A percentile compares a stretch with the other conserved stretches of the same genome.
phyloP scores from a whole-genome alignment of 228 moss, liverwort and hornwort species.

The Sphagnum magellanicum region DNA sequence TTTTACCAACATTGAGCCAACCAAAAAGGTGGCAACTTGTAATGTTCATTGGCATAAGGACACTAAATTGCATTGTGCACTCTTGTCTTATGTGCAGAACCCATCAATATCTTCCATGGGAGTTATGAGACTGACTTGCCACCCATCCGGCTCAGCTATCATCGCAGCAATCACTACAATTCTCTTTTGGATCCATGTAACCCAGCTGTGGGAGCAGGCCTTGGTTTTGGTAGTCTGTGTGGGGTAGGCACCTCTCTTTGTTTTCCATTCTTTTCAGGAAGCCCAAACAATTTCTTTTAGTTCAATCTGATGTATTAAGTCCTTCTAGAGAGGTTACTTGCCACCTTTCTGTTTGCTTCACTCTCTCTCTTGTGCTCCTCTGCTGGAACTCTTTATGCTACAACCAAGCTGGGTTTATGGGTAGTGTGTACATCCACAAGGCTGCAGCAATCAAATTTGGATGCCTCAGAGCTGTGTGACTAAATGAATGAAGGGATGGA shows the following conservation, averaged over 20 bases:
- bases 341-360: too few relatives aligned
- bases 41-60: not conserved
- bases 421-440: too few relatives aligned
- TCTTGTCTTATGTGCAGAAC: constrained; percentile 40
- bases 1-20: too few relatives aligned
- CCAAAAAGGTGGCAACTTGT: too few relatives aligned
- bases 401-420: too few relatives aligned
- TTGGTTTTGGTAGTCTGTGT: constrained; percentile 93
- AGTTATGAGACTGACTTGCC: constrained; percentile 96
- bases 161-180: constrained; percentile 97
- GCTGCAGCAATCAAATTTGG: too few relatives aligned
- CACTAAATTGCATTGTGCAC: not conserved
- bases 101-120: constrained; percentile 95
- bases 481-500: not conserved
- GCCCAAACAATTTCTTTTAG: too few relatives aligned
- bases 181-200: constrained; percentile 84
- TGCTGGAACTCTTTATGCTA: too few relatives aligned
- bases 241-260: constrained; percentile 67
- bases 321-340: too few relatives aligned
- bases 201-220: constrained; percentile 92
- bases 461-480: too few relatives aligned
- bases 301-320: too few relatives aligned
- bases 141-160: constrained; percentile 96
- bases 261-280: not conserved
- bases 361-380: too few relatives aligned